Base-by-base conservation (phyloP, 2,329 filamentous ascomycete species). In the Pseudofabraea citricarpa region DNA sequence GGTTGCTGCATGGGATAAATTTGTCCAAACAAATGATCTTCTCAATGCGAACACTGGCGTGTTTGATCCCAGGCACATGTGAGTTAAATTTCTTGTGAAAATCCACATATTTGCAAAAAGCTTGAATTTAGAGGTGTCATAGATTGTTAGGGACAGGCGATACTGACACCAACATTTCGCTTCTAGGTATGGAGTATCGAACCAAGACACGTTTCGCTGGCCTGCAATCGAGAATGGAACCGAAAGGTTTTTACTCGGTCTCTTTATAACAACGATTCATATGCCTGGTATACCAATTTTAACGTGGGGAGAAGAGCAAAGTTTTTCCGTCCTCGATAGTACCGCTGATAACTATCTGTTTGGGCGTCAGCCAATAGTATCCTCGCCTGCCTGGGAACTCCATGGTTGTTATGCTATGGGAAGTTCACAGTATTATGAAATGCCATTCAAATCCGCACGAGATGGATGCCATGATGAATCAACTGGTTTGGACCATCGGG, bases 251-350 rank as follows among this genome's bases (percentile, higher is more conserved):
- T 62, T 82, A 4, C 60, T 83, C 5, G 79, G 71, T 5, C 65
- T 74, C n/a, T 82, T 79, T 52, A 69, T 83, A 36, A 77, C 74
- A 1, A 79, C 77, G 0, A 56, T 83, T 36, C 64, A 78, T 36
- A 68, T 83, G 58, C 79, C 79, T 1, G 79, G 79, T 13, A 78
- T 81, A 22, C 76, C 80, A 2, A 57, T 79, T 16, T 59, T 80
- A 16, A 66, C 75, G n/a, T 85, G 77, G 74, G 80, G 80, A 13
- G 81, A 84, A 56, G 80, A 84, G 55, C 80, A 84, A 60, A 74
- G 72, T 0, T 80, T 79, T 48, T 83, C 83, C 53, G 64, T 81
- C 1, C 63, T 83, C 2, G 81, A 85, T 54, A 81, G 75, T 47
- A 81, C 78, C 1, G 79, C 79, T 4, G 64, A 66, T 43, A 82